Base-by-base conservation (phyloP, 352 stramenopile species). In the Globisporangium barbulae region DNA sequence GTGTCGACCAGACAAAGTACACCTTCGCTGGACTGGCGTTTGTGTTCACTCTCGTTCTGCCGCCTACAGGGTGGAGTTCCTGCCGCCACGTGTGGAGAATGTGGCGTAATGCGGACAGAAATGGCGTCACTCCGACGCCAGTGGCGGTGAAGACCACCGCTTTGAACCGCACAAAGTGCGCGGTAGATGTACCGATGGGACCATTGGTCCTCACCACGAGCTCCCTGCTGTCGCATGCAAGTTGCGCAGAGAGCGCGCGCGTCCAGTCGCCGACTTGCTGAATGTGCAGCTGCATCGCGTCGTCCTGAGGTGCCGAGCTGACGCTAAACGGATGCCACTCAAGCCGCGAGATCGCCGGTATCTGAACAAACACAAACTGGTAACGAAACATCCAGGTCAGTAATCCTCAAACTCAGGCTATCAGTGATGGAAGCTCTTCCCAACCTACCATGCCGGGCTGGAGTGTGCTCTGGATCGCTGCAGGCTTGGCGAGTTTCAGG, bases 261-360 rank as follows among this genome's bases (percentile, higher is more conserved):
- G 79, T 89, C 79, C 77, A 89, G 64, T 84, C 74, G 1, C 78
- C 78, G 3, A 75, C 69, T 3, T 69, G 22, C 5, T 69, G 72
- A 44, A 91, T 72, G 53, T 79, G 74, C 5, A 91, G 53, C 28
- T 70, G 62, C 6, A 87, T 17, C 7, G 71, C 61, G 8, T 74
- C 39, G 54, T 92, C 80, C 6, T 75, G 54, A 2, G 78, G 77
- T 2, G 74, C 74, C 1, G 79, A 90, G 9, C 75, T 76, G 22
- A 95, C 61, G 13, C 72, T 93, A 71, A 94, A 95, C 30, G 87
- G 83, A 73, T 94, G 87, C 87, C 85, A 96, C 68, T 94, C 75
- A 10, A 79, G 42, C 2, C 61, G 31, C 15, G 79, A 89, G 53
- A 96, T 65, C 15, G 49, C 55, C 9, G 77, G 75, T 4, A 90